Evolutionary conservation across 495 filamentous ascomycete species (phyloP).

Genomic region (Penicillium egyptiacum): DNA sequence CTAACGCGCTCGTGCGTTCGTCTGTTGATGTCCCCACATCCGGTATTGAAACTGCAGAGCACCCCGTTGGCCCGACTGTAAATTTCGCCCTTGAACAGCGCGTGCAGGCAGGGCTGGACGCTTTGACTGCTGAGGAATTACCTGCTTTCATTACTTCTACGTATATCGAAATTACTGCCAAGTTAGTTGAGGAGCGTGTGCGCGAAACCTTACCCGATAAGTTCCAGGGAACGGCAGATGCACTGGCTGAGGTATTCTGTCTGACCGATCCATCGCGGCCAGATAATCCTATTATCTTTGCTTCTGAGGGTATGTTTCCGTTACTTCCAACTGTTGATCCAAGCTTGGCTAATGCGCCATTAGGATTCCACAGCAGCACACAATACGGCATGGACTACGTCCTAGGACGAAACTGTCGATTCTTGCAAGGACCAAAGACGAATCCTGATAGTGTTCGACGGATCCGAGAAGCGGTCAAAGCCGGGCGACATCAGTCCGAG

Average conservation of each 20-base stretch:
- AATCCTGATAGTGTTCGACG: constrained; percentile 51
- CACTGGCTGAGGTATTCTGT: constrained; percentile 73
- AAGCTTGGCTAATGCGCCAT: not conserved
- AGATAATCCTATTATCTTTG: constrained; percentile 77
- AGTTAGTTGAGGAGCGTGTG: constrained; percentile 37
- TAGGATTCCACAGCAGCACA: constrained; percentile 59
- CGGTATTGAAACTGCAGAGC: constrained; percentile 46
- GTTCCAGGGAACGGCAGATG: constrained; percentile 60
- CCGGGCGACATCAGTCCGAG: constrained; percentile 63
- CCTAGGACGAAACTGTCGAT: constrained; percentile 61
- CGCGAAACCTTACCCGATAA: constrained; percentile 35
- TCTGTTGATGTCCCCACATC: constrained; percentile 32
- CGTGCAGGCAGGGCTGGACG: constrained; percentile 56
- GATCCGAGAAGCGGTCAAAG: constrained; percentile 55
- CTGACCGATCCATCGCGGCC: constrained; percentile 69
- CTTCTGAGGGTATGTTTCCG: constrained; percentile 61
- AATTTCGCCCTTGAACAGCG: constrained; percentile 59
- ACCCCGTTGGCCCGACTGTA: constrained; percentile 43
- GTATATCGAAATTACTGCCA: constrained; percentile 34
- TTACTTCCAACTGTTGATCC: not conserved
- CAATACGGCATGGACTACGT: constrained; percentile 60
- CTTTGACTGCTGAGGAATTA: constrained; percentile 62
- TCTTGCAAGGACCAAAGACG: constrained; percentile 60
- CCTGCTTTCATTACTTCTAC: constrained; percentile 64
- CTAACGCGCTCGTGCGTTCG: constrained; percentile 59